These are phyloP conservation scores for Osmanthus fragrans DNA, from an alignment of 257 asterid species.

Conservation along the genomic window DNA sequence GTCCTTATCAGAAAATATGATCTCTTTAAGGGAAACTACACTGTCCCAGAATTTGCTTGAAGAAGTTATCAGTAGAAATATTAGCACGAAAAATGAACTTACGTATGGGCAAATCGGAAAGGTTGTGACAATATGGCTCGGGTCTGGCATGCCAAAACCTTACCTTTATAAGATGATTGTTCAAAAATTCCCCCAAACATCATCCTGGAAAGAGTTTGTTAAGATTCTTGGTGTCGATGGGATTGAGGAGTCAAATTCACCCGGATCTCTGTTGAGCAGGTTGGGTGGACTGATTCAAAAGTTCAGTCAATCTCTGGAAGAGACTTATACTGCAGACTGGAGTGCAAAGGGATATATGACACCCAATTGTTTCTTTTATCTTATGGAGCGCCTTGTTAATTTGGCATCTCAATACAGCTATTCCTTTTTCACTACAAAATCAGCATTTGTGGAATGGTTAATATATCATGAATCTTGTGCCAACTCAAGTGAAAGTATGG, in stretches of 20 bases:
- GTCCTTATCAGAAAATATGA: conserved; percentile 37
- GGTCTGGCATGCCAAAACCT: conserved; percentile 32
- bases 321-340: conserved; percentile 37
- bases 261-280: background rate
- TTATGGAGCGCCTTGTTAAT: conserved; percentile 52
- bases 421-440: conserved; percentile 44
- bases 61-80: conserved; percentile 29
- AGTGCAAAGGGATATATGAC: conserved; percentile 39
- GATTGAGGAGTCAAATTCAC: background rate
- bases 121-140: conserved; percentile 42
- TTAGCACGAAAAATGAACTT: conserved; percentile 8
- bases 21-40: conserved; percentile 39
- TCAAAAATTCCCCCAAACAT: background rate
- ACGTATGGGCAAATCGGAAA: conserved; percentile 50
- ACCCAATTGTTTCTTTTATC: conserved; percentile 60
- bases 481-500: conserved; percentile 16
- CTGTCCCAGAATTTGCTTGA: conserved; percentile 38
- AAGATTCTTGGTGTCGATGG: conserved; percentile 17
- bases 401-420: conserved; percentile 37
- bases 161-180: conserved; percentile 26
- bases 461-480: conserved; percentile 25
- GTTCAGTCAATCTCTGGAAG: conserved; percentile 37
- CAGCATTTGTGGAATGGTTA: conserved; percentile 47
- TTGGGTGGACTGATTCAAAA: conserved; percentile 14
- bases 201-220: conserved; percentile 47